A percentile compares a stretch with the other conserved stretches of the same genome.
These are phyloP conservation scores for Ocimum tenuiflorum DNA, from an alignment of 257 asterid genomes.

Conservation along the genomic window DNA sequence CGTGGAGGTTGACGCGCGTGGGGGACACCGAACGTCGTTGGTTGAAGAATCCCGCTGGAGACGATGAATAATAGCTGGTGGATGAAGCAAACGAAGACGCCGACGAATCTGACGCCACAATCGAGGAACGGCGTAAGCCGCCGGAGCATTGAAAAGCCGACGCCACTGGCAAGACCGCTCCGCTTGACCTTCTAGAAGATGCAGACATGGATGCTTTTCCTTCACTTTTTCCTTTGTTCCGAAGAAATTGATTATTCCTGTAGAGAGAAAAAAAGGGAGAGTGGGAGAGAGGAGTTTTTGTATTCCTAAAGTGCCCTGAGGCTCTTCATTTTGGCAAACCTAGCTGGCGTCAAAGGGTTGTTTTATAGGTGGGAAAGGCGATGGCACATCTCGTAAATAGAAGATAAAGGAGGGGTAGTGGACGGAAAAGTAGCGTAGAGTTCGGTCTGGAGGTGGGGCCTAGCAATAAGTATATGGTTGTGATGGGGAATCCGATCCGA, in stretches of 20 bases:
- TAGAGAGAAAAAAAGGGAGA: neutral
- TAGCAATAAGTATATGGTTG: too few relatives aligned
- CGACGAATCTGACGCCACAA: constrained; percentile 26
- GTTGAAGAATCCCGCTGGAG: constrained; percentile 34
- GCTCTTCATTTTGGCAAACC: constrained; percentile 81
- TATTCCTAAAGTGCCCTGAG: constrained; percentile 44
- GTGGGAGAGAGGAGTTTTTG: neutral
- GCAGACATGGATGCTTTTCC: constrained; percentile 31
- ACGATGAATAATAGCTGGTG: constrained; percentile 38
- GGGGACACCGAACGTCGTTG: constrained; percentile 66
- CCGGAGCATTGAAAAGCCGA: constrained; percentile 48
- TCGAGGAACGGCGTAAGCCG: constrained; percentile 20
- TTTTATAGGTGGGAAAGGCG: constrained; percentile 44
- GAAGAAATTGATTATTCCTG: neutral
- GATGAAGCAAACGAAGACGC: constrained; percentile 40
- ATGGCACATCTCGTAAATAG: constrained; percentile 25
- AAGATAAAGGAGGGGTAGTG: constrained; percentile 7
- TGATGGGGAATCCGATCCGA: too few relatives aligned
- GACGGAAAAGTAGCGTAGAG: constrained; percentile 26
- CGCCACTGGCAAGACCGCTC: constrained; percentile 28
- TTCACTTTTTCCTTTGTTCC: neutral
- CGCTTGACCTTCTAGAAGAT: constrained; percentile 55
- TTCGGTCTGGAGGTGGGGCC: too few relatives aligned
- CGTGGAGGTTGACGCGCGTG: constrained; percentile 73
- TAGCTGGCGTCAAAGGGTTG: constrained; percentile 41